Conservation (phyloP, 768 basidiomycete species). For the Boletus tylopilopsis region DNA sequence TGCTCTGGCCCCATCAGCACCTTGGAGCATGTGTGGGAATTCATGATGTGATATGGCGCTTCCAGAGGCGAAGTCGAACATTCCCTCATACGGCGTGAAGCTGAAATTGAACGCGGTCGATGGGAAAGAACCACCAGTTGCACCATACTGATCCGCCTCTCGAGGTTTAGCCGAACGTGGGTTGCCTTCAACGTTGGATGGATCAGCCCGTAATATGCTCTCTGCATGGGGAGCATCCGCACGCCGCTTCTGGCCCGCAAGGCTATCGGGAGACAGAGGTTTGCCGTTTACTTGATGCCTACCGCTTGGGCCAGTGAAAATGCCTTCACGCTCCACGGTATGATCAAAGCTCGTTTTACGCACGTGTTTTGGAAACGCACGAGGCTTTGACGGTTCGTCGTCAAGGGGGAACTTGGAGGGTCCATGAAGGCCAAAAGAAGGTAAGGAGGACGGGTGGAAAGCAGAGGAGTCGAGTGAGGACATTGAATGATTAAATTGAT, state of each 20-base stretch:
- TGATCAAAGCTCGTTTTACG: slow-evolving; percentile 96
- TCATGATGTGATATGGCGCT: slow-evolving; percentile 35
- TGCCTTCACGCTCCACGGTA: slow-evolving; percentile 69
- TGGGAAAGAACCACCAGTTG: slow-evolving; percentile 56
- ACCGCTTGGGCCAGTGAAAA: slow-evolving; percentile 55
- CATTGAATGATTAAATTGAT: slow-evolving; percentile 36
- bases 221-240: slow-evolving; percentile 81
- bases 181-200: slow-evolving; percentile 49
- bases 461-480: slow-evolving; percentile 45
- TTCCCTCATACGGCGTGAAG: slow-evolving; percentile 59
- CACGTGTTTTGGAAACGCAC: slow-evolving; percentile 76
- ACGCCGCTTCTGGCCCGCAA: slow-evolving; percentile 71
- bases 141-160: slow-evolving; percentile 39
- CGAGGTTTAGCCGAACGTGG: slow-evolving; percentile 28
- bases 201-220: slow-evolving; percentile 76
- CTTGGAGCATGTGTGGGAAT: slow-evolving; percentile 33
- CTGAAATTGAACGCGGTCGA: slow-evolving; percentile 70
- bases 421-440: slow-evolving; percentile 66
- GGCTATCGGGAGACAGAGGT: slow-evolving; percentile 59
- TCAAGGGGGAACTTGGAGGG: slow-evolving; percentile 35
- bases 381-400: slow-evolving; percentile 37
- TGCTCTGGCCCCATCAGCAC: slow-evolving; percentile 24
- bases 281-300: slow-evolving; percentile 82
- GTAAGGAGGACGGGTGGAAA: slow-evolving; percentile 69
- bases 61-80: slow-evolving; percentile 50